A percentile compares a stretch with the other conserved stretches of the same genome.
These are phyloP conservation scores for Leccinum obscurum DNA, from an alignment of 768 basidiomycete species.

Conservation along the genomic window DNA sequence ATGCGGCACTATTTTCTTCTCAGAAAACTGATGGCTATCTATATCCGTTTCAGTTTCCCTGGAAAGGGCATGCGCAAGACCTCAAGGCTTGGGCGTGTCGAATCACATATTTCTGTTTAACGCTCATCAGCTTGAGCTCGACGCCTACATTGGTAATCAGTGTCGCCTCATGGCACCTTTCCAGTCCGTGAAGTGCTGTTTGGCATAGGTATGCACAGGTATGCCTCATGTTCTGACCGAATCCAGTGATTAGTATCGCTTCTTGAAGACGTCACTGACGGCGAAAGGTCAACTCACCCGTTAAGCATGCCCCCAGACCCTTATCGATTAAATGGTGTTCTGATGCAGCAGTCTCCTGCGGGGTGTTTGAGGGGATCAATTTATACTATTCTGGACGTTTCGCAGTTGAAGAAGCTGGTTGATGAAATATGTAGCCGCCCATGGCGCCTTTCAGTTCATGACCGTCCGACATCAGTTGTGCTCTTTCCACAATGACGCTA, in stretches of 20 bases:
- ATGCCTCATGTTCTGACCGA: constrained; percentile 13
- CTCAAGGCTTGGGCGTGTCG: constrained; percentile 20
- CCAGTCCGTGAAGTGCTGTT: constrained; percentile 1
- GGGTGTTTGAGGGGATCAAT: not conserved
- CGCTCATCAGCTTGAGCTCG: constrained; percentile 10
- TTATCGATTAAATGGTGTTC: constrained; percentile 15
- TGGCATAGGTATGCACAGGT: constrained; percentile 10
- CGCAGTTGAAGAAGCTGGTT: not conserved
- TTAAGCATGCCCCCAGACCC: constrained; percentile 15
- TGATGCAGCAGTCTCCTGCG: constrained; percentile 8
- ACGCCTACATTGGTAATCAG: constrained; percentile 1
- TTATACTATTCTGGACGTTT: constrained; percentile 6
- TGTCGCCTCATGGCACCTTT: constrained; percentile 8
- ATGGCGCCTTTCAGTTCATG: constrained; percentile 1
- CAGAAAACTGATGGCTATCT: constrained; percentile 7
- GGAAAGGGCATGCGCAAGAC: constrained; percentile 3
- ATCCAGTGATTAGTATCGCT: constrained; percentile 5
- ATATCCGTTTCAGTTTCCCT: constrained; percentile 15
- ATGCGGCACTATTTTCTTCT: constrained; percentile 5
- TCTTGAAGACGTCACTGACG: constrained; percentile 15
- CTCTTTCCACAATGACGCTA: constrained; percentile 6
- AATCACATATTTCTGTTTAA: constrained; percentile 3
- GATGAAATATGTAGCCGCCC: constrained; percentile 18
- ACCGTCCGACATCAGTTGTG: not conserved
- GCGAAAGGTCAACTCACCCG: constrained; percentile 12